Percentiles rank a stretch among this genome's conserved stretches.
Conservation (phyloP, 1,284 basidiomycete genomes). For the Leucocoprinus gongylophorus region DNA sequence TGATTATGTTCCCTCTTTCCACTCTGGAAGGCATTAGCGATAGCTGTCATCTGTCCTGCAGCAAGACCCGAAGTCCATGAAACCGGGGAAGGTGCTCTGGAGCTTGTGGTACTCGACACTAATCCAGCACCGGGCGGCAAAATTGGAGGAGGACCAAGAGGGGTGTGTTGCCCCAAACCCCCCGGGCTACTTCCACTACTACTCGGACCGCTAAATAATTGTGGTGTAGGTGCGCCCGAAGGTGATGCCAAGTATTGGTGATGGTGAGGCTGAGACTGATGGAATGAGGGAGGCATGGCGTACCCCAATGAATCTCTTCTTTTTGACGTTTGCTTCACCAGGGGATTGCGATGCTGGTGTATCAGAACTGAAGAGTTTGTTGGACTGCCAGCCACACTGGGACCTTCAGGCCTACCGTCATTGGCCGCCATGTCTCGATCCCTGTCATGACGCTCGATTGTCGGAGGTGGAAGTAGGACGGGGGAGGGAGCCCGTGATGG, state of each 20-base stretch:
- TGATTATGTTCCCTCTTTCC: slow-evolving; percentile 30
- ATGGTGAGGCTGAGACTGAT: slow-evolving; percentile 16
- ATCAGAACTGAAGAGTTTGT: slow-evolving; percentile 20
- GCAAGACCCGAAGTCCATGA: slow-evolving; percentile 22
- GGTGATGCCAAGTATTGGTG: slow-evolving; percentile 11
- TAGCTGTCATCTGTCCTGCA: slow-evolving; percentile 14
- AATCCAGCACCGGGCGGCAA: slow-evolving; percentile 11
- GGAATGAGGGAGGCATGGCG: slow-evolving; percentile 16
- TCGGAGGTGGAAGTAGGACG: slow-evolving; percentile 51
- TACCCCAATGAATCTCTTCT: slow-evolving; percentile 9
- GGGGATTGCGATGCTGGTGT: slow-evolving; percentile 12
- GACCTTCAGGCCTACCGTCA: slow-evolving; percentile 16
- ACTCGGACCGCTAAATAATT: slow-evolving; percentile 53
- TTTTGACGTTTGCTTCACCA: slow-evolving; percentile 8
- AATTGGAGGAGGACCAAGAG: slow-evolving; percentile 20
- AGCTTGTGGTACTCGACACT: slow-evolving; percentile 35
- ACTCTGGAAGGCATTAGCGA: slow-evolving; percentile 10
- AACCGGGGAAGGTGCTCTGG: slow-evolving; percentile 46
- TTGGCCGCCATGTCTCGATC: slow-evolving; percentile 8
- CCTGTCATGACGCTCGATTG: slow-evolving; percentile 1
- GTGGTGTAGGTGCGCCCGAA: slow-evolving; percentile 43
- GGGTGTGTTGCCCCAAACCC: slow-evolving; percentile 29
- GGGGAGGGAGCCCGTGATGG: slow-evolving; percentile 64
- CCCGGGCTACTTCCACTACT: slow-evolving; percentile 52
- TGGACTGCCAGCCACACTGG: slow-evolving; percentile 34